phyloP scores from a whole-genome alignment of 345 rosid genomes.

The Rhodamnia argentea region DNA sequence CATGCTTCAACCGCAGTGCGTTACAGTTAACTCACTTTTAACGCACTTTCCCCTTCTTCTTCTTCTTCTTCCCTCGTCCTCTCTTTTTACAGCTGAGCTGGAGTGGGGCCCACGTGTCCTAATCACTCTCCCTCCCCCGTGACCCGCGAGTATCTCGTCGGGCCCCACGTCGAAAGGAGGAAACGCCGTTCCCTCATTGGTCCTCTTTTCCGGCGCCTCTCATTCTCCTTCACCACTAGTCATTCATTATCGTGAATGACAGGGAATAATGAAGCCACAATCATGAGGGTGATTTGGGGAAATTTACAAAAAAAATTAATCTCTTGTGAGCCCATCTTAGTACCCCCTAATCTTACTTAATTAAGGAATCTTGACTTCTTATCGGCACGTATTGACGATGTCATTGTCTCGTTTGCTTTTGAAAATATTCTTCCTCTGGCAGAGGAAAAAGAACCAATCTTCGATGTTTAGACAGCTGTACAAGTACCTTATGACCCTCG shows the following conservation, averaged over 20 bases:
- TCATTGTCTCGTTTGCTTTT: too few relatives aligned
- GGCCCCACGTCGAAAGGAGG: neutral
- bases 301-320: neutral
- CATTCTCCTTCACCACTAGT: neutral
- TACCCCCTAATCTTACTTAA: neutral
- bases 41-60: neutral
- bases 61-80: neutral
- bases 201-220: neutral
- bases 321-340: neutral
- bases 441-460: neutral
- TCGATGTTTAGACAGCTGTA: neutral
- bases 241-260: accelerated
- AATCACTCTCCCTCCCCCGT: neutral
- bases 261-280: neutral
- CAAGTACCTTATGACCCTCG: neutral
- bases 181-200: neutral
- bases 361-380: neutral
- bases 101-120: neutral
- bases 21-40: neutral
- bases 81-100: neutral
- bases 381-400: neutral
- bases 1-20: neutral
- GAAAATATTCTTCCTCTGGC: too few relatives aligned
- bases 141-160: neutral
- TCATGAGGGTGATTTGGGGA: neutral